Evolutionary conservation across 2,329 filamentous ascomycete genomes (phyloP), one percentile per base, ranked within the genome.

Genomic region (Aspergillus clavatus): DNA sequence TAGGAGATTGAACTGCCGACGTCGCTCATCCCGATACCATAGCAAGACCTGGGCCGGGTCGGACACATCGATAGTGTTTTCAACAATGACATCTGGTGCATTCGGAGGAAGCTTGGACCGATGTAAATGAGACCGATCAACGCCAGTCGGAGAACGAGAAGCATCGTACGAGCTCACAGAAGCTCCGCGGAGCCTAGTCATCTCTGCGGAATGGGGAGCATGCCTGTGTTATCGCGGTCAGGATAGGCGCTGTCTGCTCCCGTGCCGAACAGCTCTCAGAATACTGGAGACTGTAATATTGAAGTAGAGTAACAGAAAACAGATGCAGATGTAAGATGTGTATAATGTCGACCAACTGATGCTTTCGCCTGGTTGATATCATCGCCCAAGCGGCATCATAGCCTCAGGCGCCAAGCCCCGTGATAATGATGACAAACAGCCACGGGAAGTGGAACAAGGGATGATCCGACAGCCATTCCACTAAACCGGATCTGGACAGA

Each of bases 1-100:
- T 12, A 88, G 67, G 3, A 79, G 68, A 61, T 88, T 84, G 50
- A 69, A 72, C 16, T 64, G 61, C 22, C 68, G 58, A 43, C 68
- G 63, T 29, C 69, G 65, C 40, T 70, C 66, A 48, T 68, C 67
- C 31, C 61, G 60, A 53, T 66, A 62, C 60, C 66, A 69, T 5
- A 63, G 52, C 4, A 71, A 48, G 1, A 72, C 67, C 28, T 60
- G 55, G 4, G 61, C 51, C 14, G 68, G 56, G 37, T 72, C 63
- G 4, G 62, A 61, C 1, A 72, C 59, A 28, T 65, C 59, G 24
- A 71, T 58, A 1, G 69, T 72, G 44, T 71, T 69, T 43, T 66
- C 61, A 1, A 54, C 45, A 29, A 72, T 60, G 11, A 66, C 46
- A 10, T 70, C 69, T 8, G 69, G 68, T 7, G 68, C 63, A 42